Evolutionary conservation across 1,284 basidiomycete species (phyloP), one percentile per base, ranked within the genome.

Genomic region (Mycocalia duriaeana): DNA sequence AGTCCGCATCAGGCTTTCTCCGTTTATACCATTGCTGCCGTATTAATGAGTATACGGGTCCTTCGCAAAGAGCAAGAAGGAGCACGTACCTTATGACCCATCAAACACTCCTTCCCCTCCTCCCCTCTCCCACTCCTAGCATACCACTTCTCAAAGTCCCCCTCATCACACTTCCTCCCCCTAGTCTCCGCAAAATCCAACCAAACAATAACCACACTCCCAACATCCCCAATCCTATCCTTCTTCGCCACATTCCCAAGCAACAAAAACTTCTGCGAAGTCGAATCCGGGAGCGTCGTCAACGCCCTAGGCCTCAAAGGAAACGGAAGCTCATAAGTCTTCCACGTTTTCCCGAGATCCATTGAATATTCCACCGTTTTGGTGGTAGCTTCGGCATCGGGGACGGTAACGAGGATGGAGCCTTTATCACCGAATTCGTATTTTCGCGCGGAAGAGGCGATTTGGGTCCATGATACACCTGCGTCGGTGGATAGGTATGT

Each of bases 391-490:
- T 89, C 85, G 57, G 97, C 94, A 59, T 99, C 94, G 55, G 94
- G 85, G 6, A 93, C 82, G 13, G 88, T 74, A 18, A 98, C 82
- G 25, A 98, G 68, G 25, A 98, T 76, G 53, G 86, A 88, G 1
- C 95, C 87, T 63, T 74, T 79, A 61, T 97, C 95, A 14, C 95
- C 95, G 65, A 98, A 95, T 65, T 97, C 94, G 62, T 97, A 97
- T 68, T 93, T 92, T 65, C 93, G 86, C 1, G 95, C 90, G 18
- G 87, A 85, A 48, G 71, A 72, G 35, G 74, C 73, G 7, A 89
- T 76, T 85, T 91, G 91, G 25, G 60, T 72, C 95, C 95, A 99
- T 0, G 79, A 82, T 5, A 93, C 57, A 2, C 95, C 95, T 0
- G 88, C 94, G 58, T 99, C 92, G 0, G 79, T 89, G 57, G 89